These are phyloP conservation scores for Leishmania guyanensis DNA, from an alignment of 208 protist species.

Conservation along the genomic window DNA sequence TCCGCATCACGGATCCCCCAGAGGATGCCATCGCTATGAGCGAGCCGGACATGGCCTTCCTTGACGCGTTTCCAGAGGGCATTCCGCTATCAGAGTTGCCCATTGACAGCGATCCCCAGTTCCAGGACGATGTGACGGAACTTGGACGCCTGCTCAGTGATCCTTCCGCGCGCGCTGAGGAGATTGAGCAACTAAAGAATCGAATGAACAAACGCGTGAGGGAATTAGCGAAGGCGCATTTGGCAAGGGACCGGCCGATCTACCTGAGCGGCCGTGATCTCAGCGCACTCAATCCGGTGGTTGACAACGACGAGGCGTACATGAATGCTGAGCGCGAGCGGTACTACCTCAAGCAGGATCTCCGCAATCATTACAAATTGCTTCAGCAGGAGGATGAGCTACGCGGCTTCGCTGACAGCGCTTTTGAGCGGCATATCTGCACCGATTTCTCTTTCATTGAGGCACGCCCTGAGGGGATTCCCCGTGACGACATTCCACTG, in stretches of 20 bases:
- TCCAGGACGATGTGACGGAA: conserved; percentile 38
- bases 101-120: conserved; percentile 42
- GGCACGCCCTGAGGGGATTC: conserved; percentile 42
- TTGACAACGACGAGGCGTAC: conserved; percentile 55
- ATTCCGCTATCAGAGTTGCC: conserved; percentile 43
- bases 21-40: conserved; percentile 39
- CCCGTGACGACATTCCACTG: conserved; percentile 39
- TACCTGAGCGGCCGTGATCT: conserved; percentile 54
- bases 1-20: conserved; percentile 57
- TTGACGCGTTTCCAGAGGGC: conserved; percentile 40
- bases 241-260: conserved; percentile 42
- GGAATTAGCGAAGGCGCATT: conserved; percentile 45
- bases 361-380: conserved; percentile 57
- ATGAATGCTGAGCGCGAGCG: conserved; percentile 42
- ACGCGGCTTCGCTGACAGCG: conserved; percentile 32
- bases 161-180: conserved; percentile 32
- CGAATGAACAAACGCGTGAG: conserved; percentile 46
- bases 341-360: conserved; percentile 54
- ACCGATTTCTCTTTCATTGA: conserved; percentile 47
- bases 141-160: conserved; percentile 31
- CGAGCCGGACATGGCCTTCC: conserved; percentile 51
- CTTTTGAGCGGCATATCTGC: conserved; percentile 1
- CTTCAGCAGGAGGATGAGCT: conserved; percentile 41
- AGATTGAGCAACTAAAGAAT: conserved; percentile 34
- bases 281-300: conserved; percentile 45